Conservation (phyloP, 1,139 yeast genomes). For the Yamadazyma dushanensis region DNA sequence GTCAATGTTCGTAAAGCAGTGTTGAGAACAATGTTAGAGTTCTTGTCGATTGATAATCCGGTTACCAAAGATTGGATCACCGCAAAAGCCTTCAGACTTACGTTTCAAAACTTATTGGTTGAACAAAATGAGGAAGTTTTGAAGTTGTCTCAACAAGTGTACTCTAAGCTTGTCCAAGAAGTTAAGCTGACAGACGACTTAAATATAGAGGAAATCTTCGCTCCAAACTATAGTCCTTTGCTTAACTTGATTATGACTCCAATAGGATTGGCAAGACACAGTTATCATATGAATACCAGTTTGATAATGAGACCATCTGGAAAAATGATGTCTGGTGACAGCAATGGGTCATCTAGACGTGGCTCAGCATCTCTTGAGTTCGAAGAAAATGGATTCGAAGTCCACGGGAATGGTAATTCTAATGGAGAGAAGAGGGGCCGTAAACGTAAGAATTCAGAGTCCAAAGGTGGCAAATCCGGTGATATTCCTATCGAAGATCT, state of each 20-base stretch:
- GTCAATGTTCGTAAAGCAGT: constrained; percentile 91
- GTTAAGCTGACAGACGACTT: constrained; percentile 30
- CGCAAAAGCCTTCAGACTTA: constrained; percentile 65
- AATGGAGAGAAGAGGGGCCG: constrained; percentile 27
- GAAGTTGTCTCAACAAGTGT: constrained; percentile 62
- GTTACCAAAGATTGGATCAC: constrained; percentile 77
- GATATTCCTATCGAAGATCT: constrained; percentile 62
- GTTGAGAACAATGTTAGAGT: constrained; percentile 75
- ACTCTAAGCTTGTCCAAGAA: constrained; percentile 55
- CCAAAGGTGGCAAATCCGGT: constrained; percentile 17
- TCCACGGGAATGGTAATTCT: constrained; percentile 9
- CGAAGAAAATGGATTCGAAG: constrained; percentile 16
- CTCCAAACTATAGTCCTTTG: constrained; percentile 59
- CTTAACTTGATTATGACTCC: constrained; percentile 84
- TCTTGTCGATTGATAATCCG: constrained; percentile 67
- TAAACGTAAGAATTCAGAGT: constrained; percentile 32
- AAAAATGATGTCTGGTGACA: constrained; percentile 35
- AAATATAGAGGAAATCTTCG: constrained; percentile 48
- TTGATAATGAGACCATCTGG: constrained; percentile 84
- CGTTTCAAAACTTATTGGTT: constrained; percentile 83
- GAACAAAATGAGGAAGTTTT: constrained; percentile 84
- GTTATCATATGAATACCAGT: constrained; percentile 77
- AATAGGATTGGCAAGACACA: constrained; percentile 88
- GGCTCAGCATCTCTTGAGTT: constrained; percentile 15
- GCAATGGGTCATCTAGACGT: constrained; percentile 16